phyloP scores from a whole-genome alignment of 1,284 basidiomycete genomes.

The Mrakiaceae sp. region DNA sequence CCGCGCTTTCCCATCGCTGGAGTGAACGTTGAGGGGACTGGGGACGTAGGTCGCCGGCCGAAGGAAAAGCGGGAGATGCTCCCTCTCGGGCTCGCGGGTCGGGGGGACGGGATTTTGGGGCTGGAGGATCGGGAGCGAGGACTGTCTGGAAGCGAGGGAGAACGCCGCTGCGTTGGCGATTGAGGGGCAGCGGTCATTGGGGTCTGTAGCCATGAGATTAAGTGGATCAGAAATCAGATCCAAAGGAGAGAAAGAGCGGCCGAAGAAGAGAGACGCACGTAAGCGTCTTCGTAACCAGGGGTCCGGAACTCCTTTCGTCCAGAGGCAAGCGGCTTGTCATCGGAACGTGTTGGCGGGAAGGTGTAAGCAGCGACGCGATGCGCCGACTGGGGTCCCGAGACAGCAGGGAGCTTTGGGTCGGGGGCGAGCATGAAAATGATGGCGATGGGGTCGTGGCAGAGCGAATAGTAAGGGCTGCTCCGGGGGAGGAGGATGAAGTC shows the following conservation, averaged over 20 bases:
- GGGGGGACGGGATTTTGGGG: too few relatives aligned
- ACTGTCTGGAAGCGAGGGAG: too few relatives aligned
- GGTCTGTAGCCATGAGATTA: too few relatives aligned
- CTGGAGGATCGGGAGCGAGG: constrained; percentile 11
- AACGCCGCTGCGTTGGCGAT: too few relatives aligned
- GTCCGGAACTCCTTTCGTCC: constrained; percentile 31
- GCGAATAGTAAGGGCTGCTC: constrained; percentile 57
- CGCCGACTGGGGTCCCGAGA: constrained; percentile 23
- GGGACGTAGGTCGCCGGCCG: too few relatives aligned
- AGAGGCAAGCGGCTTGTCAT: constrained; percentile 26
- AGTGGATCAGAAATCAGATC: too few relatives aligned
- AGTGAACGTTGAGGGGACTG: too few relatives aligned
- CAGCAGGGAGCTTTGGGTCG: constrained; percentile 13
- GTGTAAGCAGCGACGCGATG: constrained; percentile 35
- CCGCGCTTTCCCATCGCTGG: not conserved
- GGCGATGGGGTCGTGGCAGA: constrained; percentile 56
- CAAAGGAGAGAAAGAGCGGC: too few relatives aligned
- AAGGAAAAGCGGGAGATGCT: too few relatives aligned
- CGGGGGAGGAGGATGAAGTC: constrained; percentile 69
- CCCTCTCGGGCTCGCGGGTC: too few relatives aligned
- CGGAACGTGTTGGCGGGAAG: constrained; percentile 33
- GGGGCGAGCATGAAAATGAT: constrained; percentile 42
- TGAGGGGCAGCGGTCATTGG: constrained; percentile 30
- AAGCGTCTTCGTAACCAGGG: constrained; percentile 28
- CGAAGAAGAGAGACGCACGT: constrained; percentile 17